Evolutionary conservation across 1,139 yeast genomes (phyloP).

Genomic region (Yamadazyma oceani): DNA sequence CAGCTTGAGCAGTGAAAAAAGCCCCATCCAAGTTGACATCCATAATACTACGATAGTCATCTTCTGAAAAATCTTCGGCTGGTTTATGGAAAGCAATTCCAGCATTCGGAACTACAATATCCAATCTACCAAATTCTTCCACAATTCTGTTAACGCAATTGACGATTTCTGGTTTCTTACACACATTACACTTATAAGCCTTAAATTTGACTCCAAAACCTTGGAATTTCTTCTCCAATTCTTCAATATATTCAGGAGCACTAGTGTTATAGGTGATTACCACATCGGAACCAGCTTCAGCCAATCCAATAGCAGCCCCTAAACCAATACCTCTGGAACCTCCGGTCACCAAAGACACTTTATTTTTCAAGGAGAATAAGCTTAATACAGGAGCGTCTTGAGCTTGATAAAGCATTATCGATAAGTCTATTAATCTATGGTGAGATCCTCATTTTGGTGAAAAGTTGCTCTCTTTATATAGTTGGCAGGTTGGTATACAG

Average conservation of each 20-base stretch:
- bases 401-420: constrained; percentile 15
- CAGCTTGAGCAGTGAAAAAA: constrained; percentile 43
- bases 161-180: constrained; percentile 21
- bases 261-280: constrained; percentile 28
- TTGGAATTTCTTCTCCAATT: constrained; percentile 18
- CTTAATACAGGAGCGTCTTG: constrained; percentile 14
- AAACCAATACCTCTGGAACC: constrained; percentile 38
- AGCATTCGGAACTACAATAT: constrained; percentile 56
- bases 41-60: constrained; percentile 31
- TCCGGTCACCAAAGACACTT: constrained; percentile 36
- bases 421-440: too few relatives aligned
- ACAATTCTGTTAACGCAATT: constrained; percentile 18
- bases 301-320: constrained; percentile 35
- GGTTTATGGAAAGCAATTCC: constrained; percentile 44
- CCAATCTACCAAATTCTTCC: constrained; percentile 38
- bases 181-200: constrained; percentile 20
- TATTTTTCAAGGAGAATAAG: constrained; percentile 32
- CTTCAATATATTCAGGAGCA: constrained; percentile 33
- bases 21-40: constrained; percentile 51
- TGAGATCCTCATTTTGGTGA: neutral
- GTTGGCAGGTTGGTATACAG: too few relatives aligned
- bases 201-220: constrained; percentile 20
- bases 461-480: too few relatives aligned
- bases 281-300: constrained; percentile 32
- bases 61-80: constrained; percentile 19